phyloP scores from a whole-genome alignment of 768 basidiomycete genomes.

The Epithele typhae region DNA sequence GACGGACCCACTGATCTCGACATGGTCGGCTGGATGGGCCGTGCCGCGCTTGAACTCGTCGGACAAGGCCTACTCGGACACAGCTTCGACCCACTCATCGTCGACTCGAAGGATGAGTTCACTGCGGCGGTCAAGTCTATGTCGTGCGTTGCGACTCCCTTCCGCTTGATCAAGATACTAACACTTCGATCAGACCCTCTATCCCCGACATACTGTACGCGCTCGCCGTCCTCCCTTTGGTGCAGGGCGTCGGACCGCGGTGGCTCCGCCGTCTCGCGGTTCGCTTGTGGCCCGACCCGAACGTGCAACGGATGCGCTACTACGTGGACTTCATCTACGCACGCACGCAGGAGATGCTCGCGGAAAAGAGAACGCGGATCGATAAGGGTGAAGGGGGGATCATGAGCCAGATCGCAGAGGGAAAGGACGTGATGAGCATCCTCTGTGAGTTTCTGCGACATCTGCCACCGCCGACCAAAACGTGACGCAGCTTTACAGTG shows the following conservation, averaged over 20 bases:
- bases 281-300: too few relatives aligned
- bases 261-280: too few relatives aligned
- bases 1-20: slow-evolving; percentile 7
- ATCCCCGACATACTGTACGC: not conserved
- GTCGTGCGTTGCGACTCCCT: slow-evolving; percentile 8
- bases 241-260: too few relatives aligned
- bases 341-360: too few relatives aligned
- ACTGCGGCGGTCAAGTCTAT: slow-evolving; percentile 14
- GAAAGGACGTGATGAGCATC: slow-evolving; percentile 25
- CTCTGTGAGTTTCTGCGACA: slow-evolving; percentile 21
- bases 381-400: slow-evolving; percentile 6
- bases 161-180: not conserved
- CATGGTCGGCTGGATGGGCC: slow-evolving; percentile 17
- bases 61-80: slow-evolving; percentile 41
- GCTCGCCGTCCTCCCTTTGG: slow-evolving; percentile 4
- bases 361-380: too few relatives aligned
- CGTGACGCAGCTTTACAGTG: too few relatives aligned
- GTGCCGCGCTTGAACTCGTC: slow-evolving; percentile 29
- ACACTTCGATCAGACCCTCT: not conserved
- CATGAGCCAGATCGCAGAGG: slow-evolving; percentile 14
- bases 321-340: too few relatives aligned
- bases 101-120: slow-evolving; percentile 17
- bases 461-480: too few relatives aligned
- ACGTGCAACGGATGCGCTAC: too few relatives aligned
- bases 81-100: slow-evolving; percentile 31